Evolutionary conservation across 129 eudicot species (phyloP), one percentile per base, ranked within the genome.

Genomic region (Silybum marianum): DNA sequence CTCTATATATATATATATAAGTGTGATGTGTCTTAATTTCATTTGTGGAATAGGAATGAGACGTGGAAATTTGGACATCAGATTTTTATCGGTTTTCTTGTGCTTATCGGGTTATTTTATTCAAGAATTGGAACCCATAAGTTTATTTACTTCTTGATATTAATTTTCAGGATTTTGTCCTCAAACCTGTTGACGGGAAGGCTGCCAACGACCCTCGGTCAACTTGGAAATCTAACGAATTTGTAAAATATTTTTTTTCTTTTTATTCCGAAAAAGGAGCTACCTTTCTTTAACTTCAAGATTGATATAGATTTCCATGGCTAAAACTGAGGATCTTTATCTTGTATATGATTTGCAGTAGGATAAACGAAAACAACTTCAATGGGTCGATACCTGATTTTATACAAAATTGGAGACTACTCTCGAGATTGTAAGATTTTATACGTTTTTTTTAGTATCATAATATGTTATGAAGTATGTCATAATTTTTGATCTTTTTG

Each of bases 281-380:
- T 1, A 6, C 65, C 19, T 4, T 16, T 54, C 22, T 54, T 54
- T 1, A 54, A 54, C 65, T 65, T 65, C 28, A 65, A 9, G 30
- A 65, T 65, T 65, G 26, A 28, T 11, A 24, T 44, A 44, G 54
- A 44, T 44, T 44, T 76, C 28, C 23, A 7, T 39, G 28, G 67
- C 70, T 25, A 79, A 65, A 4, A 39, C 9, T 71, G 22, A 18
- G 39, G 32, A 24, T 46, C 40, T 12, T 46, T 76, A 75, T 25
- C 28, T 36, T 84, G 22, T 32, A 62, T 9, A 62, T 9, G 42
- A 74, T 58, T 58, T 90, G 90, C 96, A 94, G 98, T 86, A 86
- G 98, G 84, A 85, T 94, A 79, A 94, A 84, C 66, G 97, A 88
- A 65, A 89, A 89, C 87, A 88, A 88, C 77, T 90, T 95, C 85